Evolutionary conservation across 371 early-diverging fungal genomes (phyloP).

Genomic region (Rhizomucor pusillus): DNA sequence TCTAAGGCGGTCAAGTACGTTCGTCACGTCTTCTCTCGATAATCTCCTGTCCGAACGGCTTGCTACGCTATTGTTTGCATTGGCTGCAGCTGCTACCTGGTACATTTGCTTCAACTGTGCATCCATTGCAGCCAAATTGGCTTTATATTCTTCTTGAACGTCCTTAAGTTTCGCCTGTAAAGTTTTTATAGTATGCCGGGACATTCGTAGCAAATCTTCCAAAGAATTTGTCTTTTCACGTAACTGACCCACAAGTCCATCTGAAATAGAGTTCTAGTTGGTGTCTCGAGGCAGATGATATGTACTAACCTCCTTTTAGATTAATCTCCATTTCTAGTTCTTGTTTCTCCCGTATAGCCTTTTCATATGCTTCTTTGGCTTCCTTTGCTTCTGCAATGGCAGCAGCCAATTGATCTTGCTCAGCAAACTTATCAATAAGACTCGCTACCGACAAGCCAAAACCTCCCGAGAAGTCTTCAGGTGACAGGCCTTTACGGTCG

Average conservation of each 20-base stretch:
- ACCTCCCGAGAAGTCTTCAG: conserved; percentile 52
- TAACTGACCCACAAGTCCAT: conserved; percentile 72
- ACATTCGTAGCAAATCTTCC: conserved; percentile 77
- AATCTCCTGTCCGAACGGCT: too few species aligned
- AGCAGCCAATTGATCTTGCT: conserved; percentile 72
- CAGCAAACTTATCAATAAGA: conserved; percentile 76
- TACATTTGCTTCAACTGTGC: conserved; percentile 69
- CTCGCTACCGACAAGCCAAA: conserved; percentile 68
- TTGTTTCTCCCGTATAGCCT: conserved; percentile 52
- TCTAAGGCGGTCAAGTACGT: conserved; percentile 39
- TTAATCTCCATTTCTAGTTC: conserved; percentile 74
- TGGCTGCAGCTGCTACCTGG: conserved; percentile 56
- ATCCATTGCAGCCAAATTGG: conserved; percentile 67
- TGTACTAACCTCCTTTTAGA: conserved; percentile 49
- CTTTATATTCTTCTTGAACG: conserved; percentile 62
- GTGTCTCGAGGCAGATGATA: too few species aligned
- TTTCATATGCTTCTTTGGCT: conserved; percentile 44
- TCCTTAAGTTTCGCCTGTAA: conserved; percentile 71
- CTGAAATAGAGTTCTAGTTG: conserved; percentile 18
- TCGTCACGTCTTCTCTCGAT: conserved; percentile 26
- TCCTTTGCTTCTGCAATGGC: conserved; percentile 73
- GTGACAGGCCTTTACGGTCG: conserved; percentile 65
- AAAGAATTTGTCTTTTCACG: conserved; percentile 74
- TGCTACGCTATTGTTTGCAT: conserved; percentile 18
- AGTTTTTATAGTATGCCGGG: conserved; percentile 77